Percentiles rank a stretch among this genome's conserved stretches.
Evolutionary conservation across 2,329 filamentous ascomycete genomes (phyloP).

Genomic region (Reticulascus tulasneorum): DNA sequence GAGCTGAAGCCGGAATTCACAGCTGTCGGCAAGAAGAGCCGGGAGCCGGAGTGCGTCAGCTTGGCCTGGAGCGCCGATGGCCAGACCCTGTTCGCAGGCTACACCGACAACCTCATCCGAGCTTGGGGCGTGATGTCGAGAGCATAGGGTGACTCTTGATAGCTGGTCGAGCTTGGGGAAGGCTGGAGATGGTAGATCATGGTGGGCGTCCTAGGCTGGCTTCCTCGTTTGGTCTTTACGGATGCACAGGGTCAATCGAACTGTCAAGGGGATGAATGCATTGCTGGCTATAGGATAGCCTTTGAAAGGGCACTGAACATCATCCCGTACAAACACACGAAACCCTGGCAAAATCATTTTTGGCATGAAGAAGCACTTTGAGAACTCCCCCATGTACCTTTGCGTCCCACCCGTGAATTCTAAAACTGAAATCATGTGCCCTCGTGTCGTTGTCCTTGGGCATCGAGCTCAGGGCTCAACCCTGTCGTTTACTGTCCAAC

Average conservation of each 20-base stretch:
- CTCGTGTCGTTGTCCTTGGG: too few relatives aligned
- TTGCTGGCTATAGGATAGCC: slow-evolving; percentile 33
- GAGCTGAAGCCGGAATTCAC: slow-evolving; percentile 99
- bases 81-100: slow-evolving; percentile 98
- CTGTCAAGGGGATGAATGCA: slow-evolving; percentile 19
- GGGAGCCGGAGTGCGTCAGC: slow-evolving; percentile 96
- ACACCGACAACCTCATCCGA: slow-evolving; percentile 99
- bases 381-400: too few relatives aligned
- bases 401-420: too few relatives aligned
- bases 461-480: too few relatives aligned
- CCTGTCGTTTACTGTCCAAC: too few relatives aligned
- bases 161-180: slow-evolving; percentile 13
- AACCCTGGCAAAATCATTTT: slow-evolving; percentile 16
- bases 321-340: slow-evolving; percentile 33
- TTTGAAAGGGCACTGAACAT: slow-evolving; percentile 33
- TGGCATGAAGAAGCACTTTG: too few relatives aligned
- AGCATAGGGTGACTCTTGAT: slow-evolving; percentile 52
- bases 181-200: slow-evolving; percentile 34
- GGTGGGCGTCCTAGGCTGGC: slow-evolving; percentile 43
- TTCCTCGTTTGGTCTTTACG: slow-evolving; percentile 43
- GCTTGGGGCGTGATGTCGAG: slow-evolving; percentile 97
- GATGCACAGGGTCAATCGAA: slow-evolving; percentile 29
- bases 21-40: slow-evolving; percentile 96
- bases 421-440: too few relatives aligned
- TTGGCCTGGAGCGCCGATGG: slow-evolving; percentile 98